Evolutionary conservation across 495 filamentous ascomycete genomes (phyloP), one percentile per base, ranked within the genome.

Genomic region (Hypomontagnella monticulosa): DNA sequence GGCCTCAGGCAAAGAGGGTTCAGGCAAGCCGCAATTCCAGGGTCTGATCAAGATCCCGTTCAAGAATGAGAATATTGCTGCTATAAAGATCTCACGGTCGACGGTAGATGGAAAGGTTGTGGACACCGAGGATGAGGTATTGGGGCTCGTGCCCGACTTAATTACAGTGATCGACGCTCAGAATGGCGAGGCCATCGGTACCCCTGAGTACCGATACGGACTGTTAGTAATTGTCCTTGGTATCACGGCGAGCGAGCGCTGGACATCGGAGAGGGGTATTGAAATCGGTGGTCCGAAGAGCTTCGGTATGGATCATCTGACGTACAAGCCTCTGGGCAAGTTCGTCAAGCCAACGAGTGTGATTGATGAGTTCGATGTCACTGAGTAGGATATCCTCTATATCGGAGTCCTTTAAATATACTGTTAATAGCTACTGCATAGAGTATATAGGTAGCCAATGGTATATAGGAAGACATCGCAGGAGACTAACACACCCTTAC

Each of bases 61-160:
- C 73, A 87, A 87, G 75, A 88, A 88, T 69, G 87, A 89, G 67
- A 89, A 88, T 66, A 84, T 88, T 14, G 77, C 81, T 12, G 85
- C 83, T 4, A 79, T 79, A 42, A 57, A 76, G 75, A 61, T 77
- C 44, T 44, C 71, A 6, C 51, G 23, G 1, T 58, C 46, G 12
- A 32, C 51, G 5, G 63, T 66, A 18, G 68, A 71, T 15, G 68
- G 62, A 1, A n/a, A 63, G 19, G 27, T 61, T 2, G 47, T 55
- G 4, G 74, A 79, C 52, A 71, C 61, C 44, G 76, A 76, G 30
- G 78, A 82, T 41, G 77, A 80, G 46, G 74, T 85, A 1, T 47
- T 89, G 8, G 85, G 86, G 0, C 79, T 83, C 1, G 85, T 87
- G 11, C 86, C 87, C 0, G 87, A 89, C 63, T 71, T 90, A 0